Evolutionary conservation across 352 stramenopile genomes (phyloP).

Genomic region (Phytophthora hibernalis): DNA sequence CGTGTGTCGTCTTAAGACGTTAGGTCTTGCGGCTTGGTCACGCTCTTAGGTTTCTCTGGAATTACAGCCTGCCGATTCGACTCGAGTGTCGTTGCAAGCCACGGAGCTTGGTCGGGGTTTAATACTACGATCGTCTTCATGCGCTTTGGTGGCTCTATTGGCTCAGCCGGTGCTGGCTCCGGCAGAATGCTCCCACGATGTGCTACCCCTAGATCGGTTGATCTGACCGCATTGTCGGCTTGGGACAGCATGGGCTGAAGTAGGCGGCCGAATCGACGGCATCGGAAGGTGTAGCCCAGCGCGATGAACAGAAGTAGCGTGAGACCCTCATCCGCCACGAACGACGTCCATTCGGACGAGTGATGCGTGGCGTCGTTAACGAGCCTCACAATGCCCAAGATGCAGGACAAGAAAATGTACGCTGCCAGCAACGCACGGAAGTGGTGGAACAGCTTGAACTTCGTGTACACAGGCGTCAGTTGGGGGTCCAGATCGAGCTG

Average conservation of each 20-base stretch:
- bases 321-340: slow-evolving; percentile 49
- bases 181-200: slow-evolving; percentile 37
- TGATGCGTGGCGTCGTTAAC: slow-evolving; percentile 46
- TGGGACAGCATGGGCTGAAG: slow-evolving; percentile 27
- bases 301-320: slow-evolving; percentile 50
- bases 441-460: slow-evolving; percentile 68
- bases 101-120: slow-evolving; percentile 50
- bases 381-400: slow-evolving; percentile 52
- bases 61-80: slow-evolving; percentile 3
- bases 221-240: neutral
- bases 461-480: slow-evolving; percentile 67
- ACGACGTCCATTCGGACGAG: slow-evolving; percentile 43
- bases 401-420: slow-evolving; percentile 65
- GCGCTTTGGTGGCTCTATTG: slow-evolving; percentile 18
- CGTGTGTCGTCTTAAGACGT: neutral
- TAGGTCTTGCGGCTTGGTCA: slow-evolving; percentile 12
- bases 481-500: slow-evolving; percentile 54
- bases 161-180: slow-evolving; percentile 15
- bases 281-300: slow-evolving; percentile 68
- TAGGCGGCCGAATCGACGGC: slow-evolving; percentile 61
- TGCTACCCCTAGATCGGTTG: neutral
- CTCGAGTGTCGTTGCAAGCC: slow-evolving; percentile 37
- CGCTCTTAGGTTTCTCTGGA: slow-evolving; percentile 17
- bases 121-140: slow-evolving; percentile 52
- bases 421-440: slow-evolving; percentile 54